Percentiles rank a stretch among this genome's conserved stretches.
Evolutionary conservation across 208 protist genomes (phyloP).

Genomic region (Trypanosoma melophagium): DNA sequence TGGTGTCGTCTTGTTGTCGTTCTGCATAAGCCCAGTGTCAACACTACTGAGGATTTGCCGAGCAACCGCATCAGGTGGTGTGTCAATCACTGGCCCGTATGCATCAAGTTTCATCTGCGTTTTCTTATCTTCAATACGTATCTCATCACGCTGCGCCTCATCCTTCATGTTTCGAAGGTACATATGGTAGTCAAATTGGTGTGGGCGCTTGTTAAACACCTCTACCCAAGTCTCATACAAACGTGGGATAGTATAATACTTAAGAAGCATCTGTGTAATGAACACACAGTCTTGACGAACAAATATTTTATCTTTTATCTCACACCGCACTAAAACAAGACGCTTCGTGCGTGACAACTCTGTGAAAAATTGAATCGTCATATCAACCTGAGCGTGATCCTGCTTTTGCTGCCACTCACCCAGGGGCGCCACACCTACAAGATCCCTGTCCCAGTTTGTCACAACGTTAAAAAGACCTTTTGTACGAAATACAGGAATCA

Average conservation of each 20-base stretch:
- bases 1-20: constrained; percentile 4
- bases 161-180: constrained; percentile 91
- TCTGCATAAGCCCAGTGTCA: constrained; percentile 23
- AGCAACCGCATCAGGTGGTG: constrained; percentile 71
- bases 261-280: constrained; percentile 88
- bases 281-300: constrained; percentile 88
- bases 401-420: constrained; percentile 90
- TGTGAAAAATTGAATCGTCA: constrained; percentile 94
- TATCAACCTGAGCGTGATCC: constrained; percentile 80
- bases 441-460: constrained; percentile 87
- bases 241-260: constrained; percentile 86
- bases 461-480: constrained; percentile 93
- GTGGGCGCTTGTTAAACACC: constrained; percentile 86
- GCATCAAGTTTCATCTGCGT: constrained; percentile 53
- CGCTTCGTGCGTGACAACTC: constrained; percentile 83
- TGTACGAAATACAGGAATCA: constrained; percentile 88
- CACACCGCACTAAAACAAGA: constrained; percentile 87
- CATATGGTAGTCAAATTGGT: constrained; percentile 86
- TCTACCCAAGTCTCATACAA: constrained; percentile 89
- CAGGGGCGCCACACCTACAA: constrained; percentile 84
- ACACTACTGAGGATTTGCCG: constrained; percentile 64
- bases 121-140: constrained; percentile 90
- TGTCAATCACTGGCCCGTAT: constrained; percentile 86
- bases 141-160: constrained; percentile 81
- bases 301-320: constrained; percentile 92